Evolutionary conservation across 2,329 filamentous ascomycete species (phyloP), one percentile per base, ranked within the genome.

Genomic region (Fusarium nanum): DNA sequence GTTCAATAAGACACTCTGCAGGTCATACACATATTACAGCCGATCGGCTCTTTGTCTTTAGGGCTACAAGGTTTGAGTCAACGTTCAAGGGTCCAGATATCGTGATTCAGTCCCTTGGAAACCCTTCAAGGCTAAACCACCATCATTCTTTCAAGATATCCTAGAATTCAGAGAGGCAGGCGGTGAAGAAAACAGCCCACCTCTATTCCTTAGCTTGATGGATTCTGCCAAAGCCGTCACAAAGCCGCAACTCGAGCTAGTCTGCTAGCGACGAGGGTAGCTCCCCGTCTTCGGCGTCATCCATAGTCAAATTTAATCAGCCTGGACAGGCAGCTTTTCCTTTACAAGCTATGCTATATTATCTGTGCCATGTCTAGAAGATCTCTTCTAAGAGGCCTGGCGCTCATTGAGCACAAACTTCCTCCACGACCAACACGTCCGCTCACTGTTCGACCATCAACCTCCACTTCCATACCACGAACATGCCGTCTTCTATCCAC

Each of bases 401-500:
- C 45, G 27, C 62, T 63, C 48, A n/a, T 54, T n/a, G 48, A 63
- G 49, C 54, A 64, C 14, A 54, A 32, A 14, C n/a, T 50, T 5
- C 28, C 56, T 28, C 65, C 48, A 45, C 47, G 23, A 52, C 20
- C 48, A 14, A 45, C 52, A 2, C 30, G 32, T 30, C 27, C 42
- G 20, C 42, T 64, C 7, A 40, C 55, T 22, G 14, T 41, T 49
- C 57, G 55, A 40, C 46, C 64, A 40, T 34, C 57, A 28, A 25
- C 25, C 18, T 34, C 22, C 4, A 28, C 32, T 27, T 25, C 16
- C 30, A 44, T 30, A 16, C 49, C 54, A 46, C 60, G 25, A 37
- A 40, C 47, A 61, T 67, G 64, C 7, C 81, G 84, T 70, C 73
- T 68, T 67, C 88, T 91, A 73, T 87, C 87, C 9, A 80, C 80